Base-by-base conservation (phyloP, 1,284 basidiomycete genomes). In the Marasmius fiardii region DNA sequence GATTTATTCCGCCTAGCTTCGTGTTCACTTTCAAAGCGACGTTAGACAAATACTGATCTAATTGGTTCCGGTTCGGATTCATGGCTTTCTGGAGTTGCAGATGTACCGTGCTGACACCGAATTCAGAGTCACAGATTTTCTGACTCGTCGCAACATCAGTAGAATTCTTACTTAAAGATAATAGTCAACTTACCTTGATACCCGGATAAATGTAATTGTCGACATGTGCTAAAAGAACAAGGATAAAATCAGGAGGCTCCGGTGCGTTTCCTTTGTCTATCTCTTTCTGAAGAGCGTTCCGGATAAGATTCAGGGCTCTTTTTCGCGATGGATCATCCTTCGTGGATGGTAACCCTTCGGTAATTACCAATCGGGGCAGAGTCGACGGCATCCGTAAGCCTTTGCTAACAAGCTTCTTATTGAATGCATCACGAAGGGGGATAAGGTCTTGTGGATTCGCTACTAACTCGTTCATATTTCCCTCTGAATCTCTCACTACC, bases 1-100 rank as follows among this genome's bases (percentile, higher is more conserved):
- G 89, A 63, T 93, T 93, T 23, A 84, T 70, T 0, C 91, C 91
- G 2, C 88, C 87, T 1, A 92, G 80, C 69, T 93, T 93, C 31
- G 82, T 82, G 62, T 93, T 93, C 12, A 89, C 76, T 53, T 82
- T 80, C 48, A 81, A 63, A 1, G 83, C 83, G 18, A 90, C 80
- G 61, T 90, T 92, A 4, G 88, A 86, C 59, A 89, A 81, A 67
- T 92, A 92, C 61, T 90, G 87, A 56, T 87, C 84, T 63, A 86
- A 84, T 61, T 82, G 81, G 54, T 63, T 76, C 26, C 33, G 39
- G 16, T 41, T 23, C 8, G 39, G 21, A 10, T 68, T 69, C 10
- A 83, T 66, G n/a, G 85, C 85, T 64, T 88, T 90, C 5, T 63
- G 62, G 4, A 85, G 69, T 26, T 81, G 76, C 79, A 89, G 85